Conservation (phyloP, 164 flowering plant genomes). For the Liquidambar formosana region DNA sequence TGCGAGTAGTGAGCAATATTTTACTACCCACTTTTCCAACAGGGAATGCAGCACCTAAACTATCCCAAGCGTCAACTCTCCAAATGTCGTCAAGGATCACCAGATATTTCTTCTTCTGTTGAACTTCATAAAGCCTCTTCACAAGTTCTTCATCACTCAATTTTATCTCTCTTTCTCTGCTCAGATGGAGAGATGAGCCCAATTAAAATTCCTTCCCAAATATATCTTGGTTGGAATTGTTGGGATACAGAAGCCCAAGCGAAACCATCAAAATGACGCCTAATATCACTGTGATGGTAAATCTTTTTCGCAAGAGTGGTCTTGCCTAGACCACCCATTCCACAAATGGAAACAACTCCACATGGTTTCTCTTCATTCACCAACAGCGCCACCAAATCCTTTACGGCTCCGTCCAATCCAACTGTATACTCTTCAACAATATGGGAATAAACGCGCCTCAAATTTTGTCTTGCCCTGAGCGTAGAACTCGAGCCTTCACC, state of each 20-base stretch:
- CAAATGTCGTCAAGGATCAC: constrained; percentile 48
- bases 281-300: too few relatives aligned
- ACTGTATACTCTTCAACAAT: too few relatives aligned
- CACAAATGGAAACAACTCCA: too few relatives aligned
- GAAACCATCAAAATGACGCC: neutral
- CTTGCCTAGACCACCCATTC: too few relatives aligned
- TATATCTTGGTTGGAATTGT: constrained; percentile 3
- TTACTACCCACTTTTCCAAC: constrained; percentile 5
- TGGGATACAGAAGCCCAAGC: constrained; percentile 28
- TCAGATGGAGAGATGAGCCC: constrained; percentile 10
- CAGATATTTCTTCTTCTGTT: constrained; percentile 23
- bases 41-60: constrained; percentile 26
- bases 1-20: constrained; percentile 34
- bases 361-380: too few relatives aligned
- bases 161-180: neutral
- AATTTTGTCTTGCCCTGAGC: too few relatives aligned
- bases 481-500: too few relatives aligned
- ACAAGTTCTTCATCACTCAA: constrained; percentile 18
- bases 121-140: neutral
- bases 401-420: neutral
- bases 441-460: too few relatives aligned
- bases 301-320: too few relatives aligned
- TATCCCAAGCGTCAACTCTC: constrained; percentile 25
- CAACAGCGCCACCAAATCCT: neutral
- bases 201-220: constrained; percentile 9